Conservation (phyloP, 2,329 filamentous ascomycete species). For the Calonectria crousiana region DNA sequence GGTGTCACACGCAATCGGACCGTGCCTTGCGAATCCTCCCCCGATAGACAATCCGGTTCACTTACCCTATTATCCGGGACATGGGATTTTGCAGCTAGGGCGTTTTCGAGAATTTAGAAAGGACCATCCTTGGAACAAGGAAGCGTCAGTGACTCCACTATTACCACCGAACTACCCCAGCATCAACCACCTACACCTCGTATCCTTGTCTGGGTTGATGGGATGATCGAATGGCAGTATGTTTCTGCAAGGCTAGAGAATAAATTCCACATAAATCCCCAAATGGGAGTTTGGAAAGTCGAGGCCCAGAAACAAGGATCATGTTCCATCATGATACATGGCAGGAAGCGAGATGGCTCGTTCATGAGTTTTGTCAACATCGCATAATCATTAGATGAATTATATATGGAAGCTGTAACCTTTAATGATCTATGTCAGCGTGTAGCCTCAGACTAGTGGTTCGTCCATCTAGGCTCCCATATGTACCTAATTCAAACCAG, state of each 20-base stretch:
- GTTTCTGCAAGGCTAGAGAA: background rate
- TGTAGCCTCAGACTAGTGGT: no score
- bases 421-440: no score
- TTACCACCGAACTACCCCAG: background rate
- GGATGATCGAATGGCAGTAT: background rate
- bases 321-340: background rate
- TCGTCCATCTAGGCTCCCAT: no score
- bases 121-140: no score
- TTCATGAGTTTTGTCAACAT: background rate
- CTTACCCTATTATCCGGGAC: background rate
- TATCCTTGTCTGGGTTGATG: background rate
- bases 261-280: background rate
- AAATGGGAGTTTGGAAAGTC: background rate
- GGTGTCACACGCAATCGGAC: background rate
- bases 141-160: background rate
- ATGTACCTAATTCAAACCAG: no score
- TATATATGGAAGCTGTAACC: no score
- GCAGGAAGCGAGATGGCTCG: background rate
- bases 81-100: background rate
- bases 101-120: background rate
- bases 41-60: background rate
- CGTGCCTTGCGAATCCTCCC: background rate
- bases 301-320: background rate
- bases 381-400: background rate
- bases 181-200: background rate